These are phyloP conservation scores for Fimicolochytrium jonesii DNA, from an alignment of 192 early-diverging fungal genomes.

Conservation along the genomic window DNA sequence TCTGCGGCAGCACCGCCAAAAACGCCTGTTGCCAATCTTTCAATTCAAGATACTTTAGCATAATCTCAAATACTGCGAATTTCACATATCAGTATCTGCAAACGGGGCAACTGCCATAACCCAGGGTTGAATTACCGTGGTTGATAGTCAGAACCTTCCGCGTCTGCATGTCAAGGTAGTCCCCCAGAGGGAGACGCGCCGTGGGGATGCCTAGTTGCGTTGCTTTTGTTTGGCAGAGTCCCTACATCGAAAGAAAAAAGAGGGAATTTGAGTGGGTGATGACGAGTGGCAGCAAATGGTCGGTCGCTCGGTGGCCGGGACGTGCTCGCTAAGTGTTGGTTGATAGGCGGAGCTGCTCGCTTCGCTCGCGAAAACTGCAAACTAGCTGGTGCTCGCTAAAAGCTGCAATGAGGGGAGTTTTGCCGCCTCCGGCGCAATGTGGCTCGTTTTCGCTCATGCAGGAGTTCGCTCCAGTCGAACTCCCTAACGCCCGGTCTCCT, in stretches of 20 bases:
- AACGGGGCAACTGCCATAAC: not conserved
- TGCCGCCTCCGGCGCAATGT: too few relatives aligned
- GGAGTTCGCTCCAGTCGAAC: too few relatives aligned
- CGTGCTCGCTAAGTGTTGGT: too few relatives aligned
- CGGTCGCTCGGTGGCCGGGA: too few relatives aligned
- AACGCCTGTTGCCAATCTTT: constrained; percentile 85
- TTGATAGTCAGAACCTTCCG: constrained; percentile 91
- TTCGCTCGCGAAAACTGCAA: too few relatives aligned
- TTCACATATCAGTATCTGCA: too few relatives aligned
- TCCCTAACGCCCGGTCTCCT: too few relatives aligned
- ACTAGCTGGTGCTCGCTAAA: too few relatives aligned
- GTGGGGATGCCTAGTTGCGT: constrained; percentile 65
- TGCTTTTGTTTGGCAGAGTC: constrained; percentile 78
- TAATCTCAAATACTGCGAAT: constrained; percentile 79
- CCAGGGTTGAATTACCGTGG: constrained; percentile 61
- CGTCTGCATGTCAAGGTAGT: constrained; percentile 74
- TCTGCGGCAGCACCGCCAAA: constrained; percentile 82
- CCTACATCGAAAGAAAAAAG: constrained; percentile 3
- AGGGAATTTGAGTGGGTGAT: not conserved
- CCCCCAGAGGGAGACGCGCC: constrained; percentile 80
- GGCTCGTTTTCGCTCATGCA: too few relatives aligned
- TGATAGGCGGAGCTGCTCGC: too few relatives aligned
- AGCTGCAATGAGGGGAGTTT: too few relatives aligned
- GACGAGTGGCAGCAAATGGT: too few relatives aligned
- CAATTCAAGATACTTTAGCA: constrained; percentile 70